Base-by-base conservation (phyloP, 2,329 filamentous ascomycete genomes). In the Blastomyces gilchristii region DNA sequence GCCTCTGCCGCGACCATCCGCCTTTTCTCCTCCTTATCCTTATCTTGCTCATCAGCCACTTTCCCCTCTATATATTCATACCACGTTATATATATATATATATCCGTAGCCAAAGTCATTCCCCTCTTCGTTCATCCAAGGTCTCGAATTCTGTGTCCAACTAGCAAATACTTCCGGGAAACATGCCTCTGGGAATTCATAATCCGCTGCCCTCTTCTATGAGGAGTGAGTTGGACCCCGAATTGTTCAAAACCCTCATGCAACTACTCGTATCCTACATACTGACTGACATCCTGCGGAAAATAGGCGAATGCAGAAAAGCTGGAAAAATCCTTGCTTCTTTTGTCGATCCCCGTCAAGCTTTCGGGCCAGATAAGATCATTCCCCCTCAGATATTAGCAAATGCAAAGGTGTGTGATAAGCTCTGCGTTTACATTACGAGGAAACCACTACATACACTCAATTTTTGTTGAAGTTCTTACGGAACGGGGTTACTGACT, bases 331-430 rank as follows among this genome's bases (percentile, higher is more conserved):
- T 97, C 72, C 84, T 99, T 69, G 85, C 89, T 56, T 96, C 92
- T 14, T 99, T 99, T 75, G 85, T 97, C 74, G 94, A 97, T 74
- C 94, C 94, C 25, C 85, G 87, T 73, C 93, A 97, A 80, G 80
- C 93, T 25, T 96, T 97, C 75, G 91, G 93, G 6, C 93, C 94
- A 63, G 94, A 97, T 77, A 97, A 97, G 77, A 87, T 99, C 74
- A 99, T 99, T 70, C 94, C 94, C 59, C 92, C 93, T 8, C 84
- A 87, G 61, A 84, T 99, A 69, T 86, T 99, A 70, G 88, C 89
- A 67, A 90, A 90, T 76, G 94, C 94, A 71, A 97, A 99, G 85
- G 89, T 91, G 18, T 37, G 62, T 45, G 43, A 45, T 45, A 18
- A 11, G 7, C 18, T 14, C 14, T 18, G 43, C 14, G n/a, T 18